Evolutionary conservation across 1,139 yeast genomes (phyloP).

Genomic region (Sugiyamaella neomexicana): DNA sequence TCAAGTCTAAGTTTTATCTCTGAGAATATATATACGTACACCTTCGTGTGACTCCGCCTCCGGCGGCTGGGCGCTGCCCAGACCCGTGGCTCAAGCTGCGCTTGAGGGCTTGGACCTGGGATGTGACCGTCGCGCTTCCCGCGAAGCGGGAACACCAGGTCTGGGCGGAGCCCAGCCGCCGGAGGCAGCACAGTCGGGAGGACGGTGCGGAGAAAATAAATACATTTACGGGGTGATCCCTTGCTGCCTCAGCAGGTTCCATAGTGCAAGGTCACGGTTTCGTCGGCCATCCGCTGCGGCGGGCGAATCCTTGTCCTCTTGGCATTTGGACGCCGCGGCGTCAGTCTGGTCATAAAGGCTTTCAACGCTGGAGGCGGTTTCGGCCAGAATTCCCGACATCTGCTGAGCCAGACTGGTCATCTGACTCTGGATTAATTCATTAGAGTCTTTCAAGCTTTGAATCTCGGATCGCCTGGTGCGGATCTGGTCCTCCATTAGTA

Average conservation of each 20-base stretch:
- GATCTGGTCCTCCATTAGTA: constrained; percentile 58
- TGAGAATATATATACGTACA: background rate
- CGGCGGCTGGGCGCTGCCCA: constrained; percentile 6
- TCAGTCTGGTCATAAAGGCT: background rate
- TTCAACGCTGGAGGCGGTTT: constrained; percentile 11
- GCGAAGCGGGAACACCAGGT: too few relatives aligned
- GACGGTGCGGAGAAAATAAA: background rate
- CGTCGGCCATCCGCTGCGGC: constrained; percentile 19
- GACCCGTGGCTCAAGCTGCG: background rate
- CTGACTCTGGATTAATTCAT: constrained; percentile 30
- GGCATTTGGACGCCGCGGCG: constrained; percentile 26
- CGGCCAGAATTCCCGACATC: constrained; percentile 20
- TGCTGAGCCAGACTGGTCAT: constrained; percentile 31
- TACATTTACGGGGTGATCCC: background rate
- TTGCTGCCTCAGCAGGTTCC: constrained; percentile 1
- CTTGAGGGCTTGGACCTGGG: too few relatives aligned
- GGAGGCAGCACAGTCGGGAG: background rate
- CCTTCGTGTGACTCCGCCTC: background rate
- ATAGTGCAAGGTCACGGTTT: constrained; percentile 7
- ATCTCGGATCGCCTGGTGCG: constrained; percentile 29
- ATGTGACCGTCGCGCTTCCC: too few relatives aligned
- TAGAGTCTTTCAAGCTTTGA: constrained; percentile 30
- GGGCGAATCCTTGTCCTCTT: constrained; percentile 24
- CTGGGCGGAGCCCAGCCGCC: too few relatives aligned
- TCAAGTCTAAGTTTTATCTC: constrained; percentile 28